Base-by-base conservation (phyloP, 768 basidiomycete genomes). In the Kwoniella europaea region DNA sequence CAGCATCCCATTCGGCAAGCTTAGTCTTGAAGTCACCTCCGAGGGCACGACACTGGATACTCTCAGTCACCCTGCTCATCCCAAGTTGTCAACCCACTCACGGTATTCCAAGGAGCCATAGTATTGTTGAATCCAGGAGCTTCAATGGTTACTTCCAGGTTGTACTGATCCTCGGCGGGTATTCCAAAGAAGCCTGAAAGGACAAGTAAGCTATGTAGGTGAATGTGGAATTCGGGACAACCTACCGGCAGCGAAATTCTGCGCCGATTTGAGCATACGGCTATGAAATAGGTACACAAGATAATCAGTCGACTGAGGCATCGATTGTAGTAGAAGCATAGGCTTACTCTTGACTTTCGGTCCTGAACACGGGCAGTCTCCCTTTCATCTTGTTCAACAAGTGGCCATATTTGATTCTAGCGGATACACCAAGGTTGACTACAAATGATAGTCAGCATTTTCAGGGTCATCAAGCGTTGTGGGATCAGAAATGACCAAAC, bases 101-200 rank as follows among this genome's bases (percentile, higher is more conserved):
- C 77, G 85, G 91, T 92, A 68, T 87, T 87, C 74, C 94, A 94
- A 3, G 94, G 94, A 0, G 93, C 87, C 4, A 97, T 88, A 1
- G 94, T 94, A 80, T 91, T 91, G 83, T 92, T 93, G 79, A 90
- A 91, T 4, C 87, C 88, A 0, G 83, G 56, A 12, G 84, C 87
- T 81, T 93, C 91, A 58, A 93, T 90, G 22, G 88, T 91, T 64
- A 92, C 89, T 57, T 89, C 88, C 80, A 92, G 89, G 71, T 92
- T 89, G 76, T 91, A 92, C 43, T 92, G 88, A 12, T 90, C 75
- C 58, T 79, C 87, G 4, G 80, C 86, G 10, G 91, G 92, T 75
- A 89, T 89, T 10, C 90, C 90, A 77, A 91, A 91, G 86, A 92
- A 91, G 1, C 91, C 91, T 78, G 0, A n/a, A 64, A 29, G 20